Evolutionary conservation across 1,284 basidiomycete species (phyloP).

Genomic region (Stygiomarasmius scandens): DNA sequence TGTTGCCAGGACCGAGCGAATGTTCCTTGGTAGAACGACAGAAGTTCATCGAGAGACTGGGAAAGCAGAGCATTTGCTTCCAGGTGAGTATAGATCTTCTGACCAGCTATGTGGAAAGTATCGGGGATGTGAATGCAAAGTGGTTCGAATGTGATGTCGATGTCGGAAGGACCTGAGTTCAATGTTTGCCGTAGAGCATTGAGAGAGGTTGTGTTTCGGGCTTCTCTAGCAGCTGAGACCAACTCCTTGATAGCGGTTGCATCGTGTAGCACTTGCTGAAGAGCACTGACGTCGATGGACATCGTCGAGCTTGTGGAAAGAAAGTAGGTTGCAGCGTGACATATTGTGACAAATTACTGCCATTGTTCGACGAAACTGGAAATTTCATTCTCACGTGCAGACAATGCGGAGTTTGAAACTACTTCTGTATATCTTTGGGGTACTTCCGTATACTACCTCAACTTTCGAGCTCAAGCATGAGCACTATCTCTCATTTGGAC

Average conservation of each 20-base stretch:
- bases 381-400: no score
- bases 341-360: not conserved
- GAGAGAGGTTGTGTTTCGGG: not conserved
- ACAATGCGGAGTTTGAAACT: not conserved
- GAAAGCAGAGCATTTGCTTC: not conserved
- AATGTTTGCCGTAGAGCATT: not conserved
- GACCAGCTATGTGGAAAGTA: not conserved
- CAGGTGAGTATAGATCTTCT: not conserved
- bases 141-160: not conserved
- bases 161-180: not conserved
- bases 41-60: not conserved
- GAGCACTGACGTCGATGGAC: not conserved
- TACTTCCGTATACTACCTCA: no score
- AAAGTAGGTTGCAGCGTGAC: no score
- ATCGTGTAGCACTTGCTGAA: not conserved
- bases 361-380: not conserved
- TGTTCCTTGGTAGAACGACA: not conserved
- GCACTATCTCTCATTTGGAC: no score
- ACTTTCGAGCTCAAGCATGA: no score
- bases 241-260: not conserved
- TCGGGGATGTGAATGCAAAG: constrained; percentile 1
- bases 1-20: not conserved
- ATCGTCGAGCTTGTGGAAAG: no score
- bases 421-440: not conserved
- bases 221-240: not conserved